These are phyloP conservation scores for Glycine latifolia DNA, from an alignment of 306 rosid species.

Conservation along the genomic window DNA sequence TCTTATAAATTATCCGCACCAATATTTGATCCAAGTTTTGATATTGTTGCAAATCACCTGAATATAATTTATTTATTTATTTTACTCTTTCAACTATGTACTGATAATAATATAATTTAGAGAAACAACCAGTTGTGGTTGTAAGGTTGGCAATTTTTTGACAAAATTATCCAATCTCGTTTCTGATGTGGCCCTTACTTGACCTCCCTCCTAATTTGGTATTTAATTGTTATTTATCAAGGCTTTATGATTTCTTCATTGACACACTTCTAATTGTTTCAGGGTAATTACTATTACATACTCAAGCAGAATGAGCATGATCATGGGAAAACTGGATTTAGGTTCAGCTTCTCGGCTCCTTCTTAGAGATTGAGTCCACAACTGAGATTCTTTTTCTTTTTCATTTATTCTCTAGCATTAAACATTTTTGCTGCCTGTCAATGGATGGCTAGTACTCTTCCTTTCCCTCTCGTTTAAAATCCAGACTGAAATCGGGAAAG, in stretches of 20 bases:
- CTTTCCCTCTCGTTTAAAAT: conserved; percentile 49
- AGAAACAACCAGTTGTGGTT: too few species aligned
- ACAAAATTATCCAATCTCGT: too few species aligned
- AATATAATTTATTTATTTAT: not conserved
- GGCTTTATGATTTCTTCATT: conserved; percentile 8
- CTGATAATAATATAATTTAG: not conserved
- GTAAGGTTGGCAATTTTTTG: too few species aligned
- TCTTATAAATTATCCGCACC: conserved; percentile 13
- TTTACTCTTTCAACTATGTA: conserved; percentile 24
- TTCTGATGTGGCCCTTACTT: too few species aligned
- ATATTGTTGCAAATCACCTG: conserved; percentile 18
- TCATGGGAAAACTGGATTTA: conserved; percentile 88
- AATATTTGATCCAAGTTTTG: conserved; percentile 28
- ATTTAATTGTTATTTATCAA: too few species aligned
- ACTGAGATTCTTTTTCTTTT: conserved; percentile 41
- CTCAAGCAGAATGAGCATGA: conserved; percentile 79
- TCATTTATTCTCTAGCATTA: conserved; percentile 37
- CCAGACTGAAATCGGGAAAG: conserved; percentile 50
- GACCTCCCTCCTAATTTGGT: too few species aligned
- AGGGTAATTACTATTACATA: conserved; percentile 86
- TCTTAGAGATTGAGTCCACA: conserved; percentile 54
- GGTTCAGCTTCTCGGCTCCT: conserved; percentile 93
- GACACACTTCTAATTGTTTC: conserved; percentile 49
- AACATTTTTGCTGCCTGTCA: conserved; percentile 34
- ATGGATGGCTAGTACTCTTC: conserved; percentile 30